Evolutionary conservation across 805 yeast species (phyloP).

Genomic region (Wickerhamiella spandovensis): DNA sequence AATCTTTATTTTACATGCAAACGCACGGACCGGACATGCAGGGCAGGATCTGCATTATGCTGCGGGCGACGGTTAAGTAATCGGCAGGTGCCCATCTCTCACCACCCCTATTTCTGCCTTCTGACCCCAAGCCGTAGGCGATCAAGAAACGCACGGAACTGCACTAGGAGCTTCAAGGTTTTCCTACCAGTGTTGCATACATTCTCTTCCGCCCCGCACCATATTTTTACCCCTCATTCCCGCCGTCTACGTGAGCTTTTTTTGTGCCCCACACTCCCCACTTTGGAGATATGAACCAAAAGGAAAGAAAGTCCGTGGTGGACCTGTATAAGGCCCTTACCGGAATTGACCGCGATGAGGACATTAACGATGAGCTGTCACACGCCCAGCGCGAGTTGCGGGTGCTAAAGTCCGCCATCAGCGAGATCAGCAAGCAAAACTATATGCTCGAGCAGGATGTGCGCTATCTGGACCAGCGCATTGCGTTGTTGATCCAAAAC

Average conservation of each 20-base stretch:
- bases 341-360: slow-evolving; percentile 25
- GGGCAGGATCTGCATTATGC: background rate
- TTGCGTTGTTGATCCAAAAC: slow-evolving; percentile 28
- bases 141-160: background rate
- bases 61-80: background rate
- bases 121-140: background rate
- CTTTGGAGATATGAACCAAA: slow-evolving; percentile 4
- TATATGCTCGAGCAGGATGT: slow-evolving; percentile 28
- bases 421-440: slow-evolving; percentile 26
- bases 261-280: background rate
- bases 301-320: slow-evolving; percentile 24
- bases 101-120: background rate
- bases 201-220: background rate
- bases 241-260: background rate
- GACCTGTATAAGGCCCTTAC: slow-evolving; percentile 25
- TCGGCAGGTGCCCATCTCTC: background rate
- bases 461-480: slow-evolving; percentile 27
- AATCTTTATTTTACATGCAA: background rate
- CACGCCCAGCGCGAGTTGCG: slow-evolving; percentile 23
- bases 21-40: background rate
- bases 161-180: background rate
- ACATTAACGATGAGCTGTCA: slow-evolving; percentile 25
- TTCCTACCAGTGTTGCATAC: background rate
- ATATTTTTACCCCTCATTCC: background rate
- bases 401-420: slow-evolving; percentile 23